Base-by-base conservation (phyloP, 1,139 yeast genomes). In the Scheffersomyces cryptocercus region DNA sequence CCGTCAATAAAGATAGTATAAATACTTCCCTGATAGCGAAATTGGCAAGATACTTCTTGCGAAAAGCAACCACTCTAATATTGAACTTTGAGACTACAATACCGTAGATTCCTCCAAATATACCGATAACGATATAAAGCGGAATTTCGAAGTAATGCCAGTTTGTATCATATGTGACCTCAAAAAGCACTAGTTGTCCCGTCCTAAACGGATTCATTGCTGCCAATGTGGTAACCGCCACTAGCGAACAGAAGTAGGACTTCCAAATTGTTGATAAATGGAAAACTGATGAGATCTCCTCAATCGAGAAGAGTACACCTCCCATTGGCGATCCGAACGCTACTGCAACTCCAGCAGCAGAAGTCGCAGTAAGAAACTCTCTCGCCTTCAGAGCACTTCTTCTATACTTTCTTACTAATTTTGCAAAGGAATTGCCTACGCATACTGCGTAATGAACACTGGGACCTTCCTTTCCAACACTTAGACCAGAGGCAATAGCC, bases 41-140 rank as follows among this genome's bases (percentile, higher is more conserved):
- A 37, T 69, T 67, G 1, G 71, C 69, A 35, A 93, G 70, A 56
- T 79, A 88, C 47, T 72, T 76, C 58, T 88, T 89, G 41, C 99
- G 74, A 63, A 90, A 88, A 4, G 85, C 77, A 20, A 88, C 95
- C 39, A 84, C 89, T 35, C 83, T 76, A 40, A 90, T 81, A 59
- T 93, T 91, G 68, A 82, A 81, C 55, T 82, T 85, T 36, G 89
- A 79, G n/a, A 91, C 85, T 16, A 88, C 61, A 8, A 88, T 84
- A 1, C 99, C 99, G 58, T 89, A 90, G 2, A 87, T 59, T 0
- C 99, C 99, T 3, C 99, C 99, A 69, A 91, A 91, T 0, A 87
- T 58, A 0, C 99, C 99, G 16, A 93, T 59, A 2, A 91, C 43
- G 3, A 88, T 74, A 57, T 86, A 93, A 44, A 89, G 75, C 1